Conservation (phyloP, 1,139 yeast species). For the Yamadazyma trypodendri region DNA sequence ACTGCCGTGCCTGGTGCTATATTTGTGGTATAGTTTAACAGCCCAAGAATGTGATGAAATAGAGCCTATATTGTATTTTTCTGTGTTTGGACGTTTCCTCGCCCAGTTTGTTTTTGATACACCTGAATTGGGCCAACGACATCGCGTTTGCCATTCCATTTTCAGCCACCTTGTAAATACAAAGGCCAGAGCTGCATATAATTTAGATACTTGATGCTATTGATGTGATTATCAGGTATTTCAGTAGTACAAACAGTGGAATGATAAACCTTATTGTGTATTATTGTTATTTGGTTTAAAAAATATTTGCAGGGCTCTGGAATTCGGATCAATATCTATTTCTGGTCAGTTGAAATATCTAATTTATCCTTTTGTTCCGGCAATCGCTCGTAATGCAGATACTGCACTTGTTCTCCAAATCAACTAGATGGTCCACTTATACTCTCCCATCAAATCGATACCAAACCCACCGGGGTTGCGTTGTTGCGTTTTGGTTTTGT, state of each 20-base stretch:
- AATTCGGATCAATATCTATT: neutral
- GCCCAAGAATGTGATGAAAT: neutral
- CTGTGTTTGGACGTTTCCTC: conserved; percentile 1
- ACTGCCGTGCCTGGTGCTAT: neutral
- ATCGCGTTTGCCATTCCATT: conserved; percentile 1
- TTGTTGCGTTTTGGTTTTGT: conserved; percentile 13
- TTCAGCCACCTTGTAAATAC: neutral
- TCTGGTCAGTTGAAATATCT: neutral
- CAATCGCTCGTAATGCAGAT: too few relatives aligned
- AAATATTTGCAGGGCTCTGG: neutral
- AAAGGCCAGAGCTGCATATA: neutral
- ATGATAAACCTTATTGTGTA: neutral
- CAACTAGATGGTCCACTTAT: conserved; percentile 25
- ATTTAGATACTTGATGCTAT: neutral
- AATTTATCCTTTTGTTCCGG: neutral
- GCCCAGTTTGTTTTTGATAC: neutral
- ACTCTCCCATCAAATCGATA: conserved; percentile 32
- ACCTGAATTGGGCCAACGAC: neutral
- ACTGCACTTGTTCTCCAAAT: too few relatives aligned
- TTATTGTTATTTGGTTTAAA: neutral
- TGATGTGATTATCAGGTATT: neutral
- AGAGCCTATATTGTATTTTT: neutral
- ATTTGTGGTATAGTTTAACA: neutral
- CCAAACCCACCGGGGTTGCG: conserved; percentile 12
- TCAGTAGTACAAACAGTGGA: neutral